These are phyloP conservation scores for Drechslera avenae DNA, from an alignment of 2,329 filamentous ascomycete genomes.

Conservation along the genomic window DNA sequence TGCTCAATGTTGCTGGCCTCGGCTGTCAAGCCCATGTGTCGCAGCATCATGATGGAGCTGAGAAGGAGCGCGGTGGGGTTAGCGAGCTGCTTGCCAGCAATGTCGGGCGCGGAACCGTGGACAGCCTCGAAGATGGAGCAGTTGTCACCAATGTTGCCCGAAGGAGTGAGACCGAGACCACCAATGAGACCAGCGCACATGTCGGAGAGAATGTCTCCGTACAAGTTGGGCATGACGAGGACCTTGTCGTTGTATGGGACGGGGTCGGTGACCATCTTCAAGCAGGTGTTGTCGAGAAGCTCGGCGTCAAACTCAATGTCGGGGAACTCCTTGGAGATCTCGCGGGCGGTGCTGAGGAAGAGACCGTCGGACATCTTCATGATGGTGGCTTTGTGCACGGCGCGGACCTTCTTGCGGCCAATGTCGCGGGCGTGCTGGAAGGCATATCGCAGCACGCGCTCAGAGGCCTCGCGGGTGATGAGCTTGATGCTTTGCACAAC, in stretches of 20 bases:
- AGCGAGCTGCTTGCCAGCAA: constrained; percentile 91
- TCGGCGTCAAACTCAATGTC: constrained; percentile 96
- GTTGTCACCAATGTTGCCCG: constrained; percentile 97
- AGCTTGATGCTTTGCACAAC: constrained; percentile 99
- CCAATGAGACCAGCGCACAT: constrained; percentile 99
- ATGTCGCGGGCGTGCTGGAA: constrained; percentile 97
- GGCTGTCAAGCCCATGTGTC: constrained; percentile 90
- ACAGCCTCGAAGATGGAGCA: constrained; percentile 99
- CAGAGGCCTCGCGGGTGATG: constrained; percentile 91
- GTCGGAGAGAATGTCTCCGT: constrained; percentile 98
- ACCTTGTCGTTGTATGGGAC: constrained; percentile 99
- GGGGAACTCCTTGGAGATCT: constrained; percentile 94
- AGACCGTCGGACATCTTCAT: constrained; percentile 99
- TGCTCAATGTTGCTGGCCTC: constrained; percentile 89
- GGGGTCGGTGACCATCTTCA: constrained; percentile 98
- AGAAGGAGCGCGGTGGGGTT: constrained; percentile 97
- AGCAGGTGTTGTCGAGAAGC: constrained; percentile 97
- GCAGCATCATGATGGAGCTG: constrained; percentile 98
- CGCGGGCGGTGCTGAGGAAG: constrained; percentile 84
- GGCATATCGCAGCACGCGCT: constrained; percentile 94
- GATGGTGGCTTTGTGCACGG: constrained; percentile 99
- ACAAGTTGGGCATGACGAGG: constrained; percentile 95
- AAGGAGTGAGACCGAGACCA: constrained; percentile 94
- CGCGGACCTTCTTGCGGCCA: constrained; percentile 94
- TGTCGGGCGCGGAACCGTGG: constrained; percentile 95